These are phyloP conservation scores for Dendryphion nanum DNA, from an alignment of 2,329 filamentous ascomycete genomes.

Conservation along the genomic window DNA sequence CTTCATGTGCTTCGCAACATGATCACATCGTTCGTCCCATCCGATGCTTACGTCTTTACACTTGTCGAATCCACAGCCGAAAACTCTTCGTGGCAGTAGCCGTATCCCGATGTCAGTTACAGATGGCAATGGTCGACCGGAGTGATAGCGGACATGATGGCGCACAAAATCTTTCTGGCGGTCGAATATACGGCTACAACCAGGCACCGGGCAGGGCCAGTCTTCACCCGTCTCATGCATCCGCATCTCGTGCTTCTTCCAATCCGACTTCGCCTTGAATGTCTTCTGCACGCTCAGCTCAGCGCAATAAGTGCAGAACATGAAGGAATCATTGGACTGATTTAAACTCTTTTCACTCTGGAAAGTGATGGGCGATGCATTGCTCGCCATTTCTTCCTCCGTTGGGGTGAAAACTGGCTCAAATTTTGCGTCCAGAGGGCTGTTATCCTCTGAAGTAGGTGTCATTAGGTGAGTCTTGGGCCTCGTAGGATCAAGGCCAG, in stretches of 20 bases:
- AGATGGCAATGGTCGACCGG: slow-evolving; percentile 33
- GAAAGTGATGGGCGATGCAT: slow-evolving; percentile 23
- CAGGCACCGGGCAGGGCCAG: slow-evolving; percentile 35
- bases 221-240: slow-evolving; percentile 41
- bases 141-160: slow-evolving; percentile 38
- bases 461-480: slow-evolving; percentile 29
- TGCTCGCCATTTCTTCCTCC: slow-evolving; percentile 27
- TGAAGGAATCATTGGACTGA: slow-evolving; percentile 31
- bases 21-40: slow-evolving; percentile 40
- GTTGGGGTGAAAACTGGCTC: slow-evolving; percentile 31
- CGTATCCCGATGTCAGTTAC: slow-evolving; percentile 36
- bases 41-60: slow-evolving; percentile 40
- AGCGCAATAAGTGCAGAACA: slow-evolving; percentile 40
- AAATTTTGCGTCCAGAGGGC: slow-evolving; percentile 28
- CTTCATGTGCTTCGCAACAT: slow-evolving; percentile 41
- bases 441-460: slow-evolving; percentile 29
- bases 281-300: slow-evolving; percentile 35
- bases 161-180: slow-evolving; percentile 38
- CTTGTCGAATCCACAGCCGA: slow-evolving; percentile 40
- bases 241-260: slow-evolving; percentile 41
- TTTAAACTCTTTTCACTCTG: slow-evolving; percentile 20
- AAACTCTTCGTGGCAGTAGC: slow-evolving; percentile 32
- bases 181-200: slow-evolving; percentile 36
- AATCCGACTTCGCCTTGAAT: slow-evolving; percentile 40
- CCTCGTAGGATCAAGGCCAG: slow-evolving; percentile 32